Conservation (phyloP, 495 filamentous ascomycete species). For the Podospora pseudopauciseta region DNA sequence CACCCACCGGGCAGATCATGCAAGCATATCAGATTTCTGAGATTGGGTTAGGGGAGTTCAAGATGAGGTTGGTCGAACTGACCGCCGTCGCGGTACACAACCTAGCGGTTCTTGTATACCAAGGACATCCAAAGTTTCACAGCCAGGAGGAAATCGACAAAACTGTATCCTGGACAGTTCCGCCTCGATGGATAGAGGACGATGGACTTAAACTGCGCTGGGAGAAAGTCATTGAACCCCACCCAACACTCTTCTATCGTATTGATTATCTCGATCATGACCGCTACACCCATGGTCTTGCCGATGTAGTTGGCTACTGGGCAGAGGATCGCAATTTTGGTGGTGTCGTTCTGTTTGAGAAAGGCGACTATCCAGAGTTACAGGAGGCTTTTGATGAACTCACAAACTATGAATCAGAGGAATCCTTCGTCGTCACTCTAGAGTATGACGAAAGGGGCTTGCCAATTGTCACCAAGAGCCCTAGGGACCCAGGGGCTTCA, state of each 20-base stretch:
- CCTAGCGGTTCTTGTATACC: conserved; percentile 9
- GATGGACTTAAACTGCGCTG: not conserved
- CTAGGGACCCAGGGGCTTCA: not conserved
- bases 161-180: conserved; percentile 4
- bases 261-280: conserved; percentile 7
- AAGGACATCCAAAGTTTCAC: conserved; percentile 8
- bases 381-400: not conserved
- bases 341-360: conserved; percentile 1
- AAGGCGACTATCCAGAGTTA: conserved; percentile 10
- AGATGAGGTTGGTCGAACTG: conserved; percentile 11
- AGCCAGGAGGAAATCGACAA: conserved; percentile 9
- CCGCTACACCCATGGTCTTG: conserved; percentile 6
- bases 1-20: not conserved
- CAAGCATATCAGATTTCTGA: conserved; percentile 6
- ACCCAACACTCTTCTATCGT: conserved; percentile 9
- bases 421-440: not conserved
- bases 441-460: not conserved
- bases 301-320: conserved; percentile 16
- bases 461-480: not conserved
- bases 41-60: conserved; percentile 11
- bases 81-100: conserved; percentile 6
- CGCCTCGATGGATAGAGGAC: not conserved
- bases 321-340: conserved; percentile 14
- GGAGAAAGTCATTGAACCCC: not conserved
- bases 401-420: not conserved